Conservation (phyloP, 352 stramenopile species). For the Hyaloperonospora arabidopsidis region DNA sequence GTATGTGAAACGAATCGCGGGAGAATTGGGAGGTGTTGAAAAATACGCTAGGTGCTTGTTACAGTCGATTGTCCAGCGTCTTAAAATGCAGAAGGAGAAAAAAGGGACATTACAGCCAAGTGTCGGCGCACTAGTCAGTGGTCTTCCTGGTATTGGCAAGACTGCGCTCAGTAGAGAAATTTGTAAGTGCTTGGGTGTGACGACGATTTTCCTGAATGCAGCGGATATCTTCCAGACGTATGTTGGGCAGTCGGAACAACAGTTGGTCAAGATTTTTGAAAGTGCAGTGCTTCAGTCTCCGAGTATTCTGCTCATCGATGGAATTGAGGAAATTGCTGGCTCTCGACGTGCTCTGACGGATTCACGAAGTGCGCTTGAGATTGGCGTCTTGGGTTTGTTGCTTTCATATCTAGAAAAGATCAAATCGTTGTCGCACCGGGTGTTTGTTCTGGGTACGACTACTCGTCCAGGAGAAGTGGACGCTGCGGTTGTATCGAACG, state of each 20-base stretch:
- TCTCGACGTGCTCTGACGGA: conserved; percentile 49
- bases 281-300: conserved; percentile 34
- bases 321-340: conserved; percentile 83
- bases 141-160: conserved; percentile 69
- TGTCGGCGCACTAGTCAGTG: conserved; percentile 59
- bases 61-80: conserved; percentile 31
- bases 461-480: conserved; percentile 83
- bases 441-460: conserved; percentile 75
- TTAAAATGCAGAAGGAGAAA: conserved; percentile 6
- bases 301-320: conserved; percentile 83
- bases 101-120: conserved; percentile 14
- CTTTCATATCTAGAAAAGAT: conserved; percentile 80
- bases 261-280: conserved; percentile 61
- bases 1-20: conserved; percentile 28
- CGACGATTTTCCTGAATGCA: conserved; percentile 54
- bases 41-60: conserved; percentile 33
- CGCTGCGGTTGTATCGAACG: conserved; percentile 89
- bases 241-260: conserved; percentile 85
- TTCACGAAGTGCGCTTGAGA: conserved; percentile 55
- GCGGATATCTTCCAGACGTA: conserved; percentile 92
- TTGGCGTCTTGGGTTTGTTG: conserved; percentile 77
- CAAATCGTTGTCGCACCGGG: conserved; percentile 26
- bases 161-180: conserved; percentile 44
- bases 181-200: conserved; percentile 33
- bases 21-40: conserved; percentile 34